These are phyloP conservation scores for Cladosporium phlei DNA, from an alignment of 2,329 filamentous ascomycete genomes.

Conservation along the genomic window DNA sequence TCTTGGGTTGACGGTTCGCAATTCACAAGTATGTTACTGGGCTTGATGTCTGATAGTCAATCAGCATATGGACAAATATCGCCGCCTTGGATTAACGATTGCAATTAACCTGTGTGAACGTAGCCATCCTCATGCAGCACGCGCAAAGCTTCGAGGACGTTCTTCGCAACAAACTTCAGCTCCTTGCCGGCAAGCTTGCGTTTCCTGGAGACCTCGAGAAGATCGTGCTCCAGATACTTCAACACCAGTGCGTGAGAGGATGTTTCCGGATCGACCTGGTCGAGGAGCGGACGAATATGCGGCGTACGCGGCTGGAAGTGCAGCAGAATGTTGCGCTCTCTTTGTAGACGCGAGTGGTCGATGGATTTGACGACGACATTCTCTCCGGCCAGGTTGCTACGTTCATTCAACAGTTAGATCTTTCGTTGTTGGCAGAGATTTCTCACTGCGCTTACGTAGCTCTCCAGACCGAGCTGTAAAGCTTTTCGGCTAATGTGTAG, in stretches of 20 bases:
- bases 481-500: constrained; percentile 3
- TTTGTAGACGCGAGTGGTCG: constrained; percentile 3
- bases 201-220: background rate
- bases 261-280: constrained; percentile 1
- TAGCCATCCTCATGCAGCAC: constrained; percentile 25
- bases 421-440: background rate
- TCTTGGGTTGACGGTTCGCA: constrained; percentile 19
- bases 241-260: constrained; percentile 4
- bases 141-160: constrained; percentile 23
- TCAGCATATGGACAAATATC: background rate
- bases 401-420: background rate
- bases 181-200: constrained; percentile 4
- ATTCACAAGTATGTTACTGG: constrained; percentile 36
- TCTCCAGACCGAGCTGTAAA: constrained; percentile 8
- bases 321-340: constrained; percentile 9
- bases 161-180: constrained; percentile 16
- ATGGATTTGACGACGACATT: constrained; percentile 14
- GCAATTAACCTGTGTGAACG: constrained; percentile 25
- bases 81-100: background rate
- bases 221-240: constrained; percentile 9
- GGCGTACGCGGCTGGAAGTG: constrained; percentile 9
- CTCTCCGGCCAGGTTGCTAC: background rate
- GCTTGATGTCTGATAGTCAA: constrained; percentile 28
- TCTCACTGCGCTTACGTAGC: constrained; percentile 3
- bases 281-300: constrained; percentile 13